Conservation (phyloP, 2,329 filamentous ascomycete species). For the Alternaria brassicae region DNA sequence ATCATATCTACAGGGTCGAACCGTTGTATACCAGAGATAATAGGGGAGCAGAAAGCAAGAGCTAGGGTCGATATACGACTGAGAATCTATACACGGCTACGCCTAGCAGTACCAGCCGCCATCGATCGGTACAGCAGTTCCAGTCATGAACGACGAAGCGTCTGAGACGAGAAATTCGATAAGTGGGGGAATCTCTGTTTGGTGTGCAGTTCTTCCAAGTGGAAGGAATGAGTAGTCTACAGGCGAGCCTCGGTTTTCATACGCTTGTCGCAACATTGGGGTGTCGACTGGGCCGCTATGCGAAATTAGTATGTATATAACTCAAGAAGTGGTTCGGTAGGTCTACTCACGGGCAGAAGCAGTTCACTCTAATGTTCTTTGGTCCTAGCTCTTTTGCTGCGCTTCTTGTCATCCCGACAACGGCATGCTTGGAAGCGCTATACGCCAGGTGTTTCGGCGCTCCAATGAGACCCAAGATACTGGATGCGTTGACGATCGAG, state of each 20-base stretch:
- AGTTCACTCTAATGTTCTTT: conserved; percentile 45
- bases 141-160: conserved; percentile 57
- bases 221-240: conserved; percentile 34
- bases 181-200: conserved; percentile 53
- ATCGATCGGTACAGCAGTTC: conserved; percentile 56
- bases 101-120: conserved; percentile 52
- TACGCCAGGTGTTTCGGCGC: conserved; percentile 48
- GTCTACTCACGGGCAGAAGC: conserved; percentile 45
- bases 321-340: neutral
- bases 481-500: conserved; percentile 56
- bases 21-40: neutral
- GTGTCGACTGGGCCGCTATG: conserved; percentile 44
- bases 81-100: neutral
- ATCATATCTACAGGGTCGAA: neutral
- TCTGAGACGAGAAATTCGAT: conserved; percentile 59
- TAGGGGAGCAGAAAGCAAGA: neutral
- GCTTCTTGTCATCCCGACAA: conserved; percentile 51
- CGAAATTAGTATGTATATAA: neutral
- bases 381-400: conserved; percentile 52
- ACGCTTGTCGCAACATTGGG: conserved; percentile 40
- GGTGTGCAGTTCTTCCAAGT: conserved; percentile 33
- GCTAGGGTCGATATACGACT: neutral
- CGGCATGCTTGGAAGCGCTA: conserved; percentile 51
- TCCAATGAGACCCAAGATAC: conserved; percentile 60
- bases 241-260: conserved; percentile 25